Percentiles rank a stretch among this genome's conserved stretches.
Conservation (phyloP, 1,284 basidiomycete species). For the Mycocalia duriaeana region DNA sequence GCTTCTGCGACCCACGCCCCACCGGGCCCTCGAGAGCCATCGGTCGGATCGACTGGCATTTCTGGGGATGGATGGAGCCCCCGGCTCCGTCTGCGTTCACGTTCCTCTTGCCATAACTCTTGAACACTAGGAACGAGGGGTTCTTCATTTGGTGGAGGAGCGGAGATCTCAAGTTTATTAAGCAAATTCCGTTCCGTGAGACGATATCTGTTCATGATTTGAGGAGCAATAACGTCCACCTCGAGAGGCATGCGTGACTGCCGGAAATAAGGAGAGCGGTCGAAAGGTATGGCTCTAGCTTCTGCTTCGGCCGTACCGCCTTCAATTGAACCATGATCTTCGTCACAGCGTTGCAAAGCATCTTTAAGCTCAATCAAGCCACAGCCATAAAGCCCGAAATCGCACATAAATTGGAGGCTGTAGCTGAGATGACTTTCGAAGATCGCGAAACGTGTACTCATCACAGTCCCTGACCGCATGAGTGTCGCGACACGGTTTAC, state of each 20-base stretch:
- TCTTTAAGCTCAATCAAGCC: conserved; percentile 76
- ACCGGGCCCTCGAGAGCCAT: conserved; percentile 48
- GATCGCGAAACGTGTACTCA: conserved; percentile 71
- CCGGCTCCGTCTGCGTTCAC: conserved; percentile 56
- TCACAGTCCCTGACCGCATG: conserved; percentile 75
- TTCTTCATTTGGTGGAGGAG: conserved; percentile 49
- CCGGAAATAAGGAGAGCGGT: conserved; percentile 51
- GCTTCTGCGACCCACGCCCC: conserved; percentile 68
- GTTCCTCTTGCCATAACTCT: conserved; percentile 95
- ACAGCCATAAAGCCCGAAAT: conserved; percentile 94
- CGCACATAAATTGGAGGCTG: conserved; percentile 89
- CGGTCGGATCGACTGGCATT: conserved; percentile 61
- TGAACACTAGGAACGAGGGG: conserved; percentile 85
- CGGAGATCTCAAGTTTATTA: conserved; percentile 61
- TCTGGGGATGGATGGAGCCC: conserved; percentile 68
- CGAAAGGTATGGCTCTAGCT: conserved; percentile 7
- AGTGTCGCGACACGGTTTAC: conserved; percentile 70
- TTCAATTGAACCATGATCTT: conserved; percentile 26
- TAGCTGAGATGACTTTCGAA: conserved; percentile 92
- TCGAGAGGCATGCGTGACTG: conserved; percentile 78
- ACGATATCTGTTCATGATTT: conserved; percentile 80
- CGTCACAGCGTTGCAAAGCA: conserved; percentile 49
- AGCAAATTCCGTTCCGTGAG: conserved; percentile 71
- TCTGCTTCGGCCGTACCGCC: not conserved
- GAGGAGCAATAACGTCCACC: conserved; percentile 76